A percentile compares a stretch with the other conserved stretches of the same genome.
Conservation (phyloP, 805 yeast species). For the Zygotorulaspora florentina region DNA sequence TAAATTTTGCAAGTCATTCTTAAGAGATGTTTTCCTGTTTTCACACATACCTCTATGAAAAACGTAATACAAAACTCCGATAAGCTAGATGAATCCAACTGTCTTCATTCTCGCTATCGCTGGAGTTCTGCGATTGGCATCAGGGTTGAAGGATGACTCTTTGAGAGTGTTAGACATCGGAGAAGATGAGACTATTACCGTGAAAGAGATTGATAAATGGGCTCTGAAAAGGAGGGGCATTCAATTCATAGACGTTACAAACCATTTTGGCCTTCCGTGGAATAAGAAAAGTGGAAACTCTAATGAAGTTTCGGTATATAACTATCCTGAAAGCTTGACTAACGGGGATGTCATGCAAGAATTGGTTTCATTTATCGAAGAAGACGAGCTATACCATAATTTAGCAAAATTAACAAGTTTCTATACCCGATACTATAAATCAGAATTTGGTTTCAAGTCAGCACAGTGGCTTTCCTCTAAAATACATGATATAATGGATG, state of each 20-base stretch:
- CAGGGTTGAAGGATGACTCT: slow-evolving; percentile 8
- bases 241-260: slow-evolving; percentile 64
- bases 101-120: not conserved
- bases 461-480: slow-evolving; percentile 63
- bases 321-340: slow-evolving; percentile 49
- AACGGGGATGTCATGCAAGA: slow-evolving; percentile 39
- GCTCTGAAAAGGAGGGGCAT: slow-evolving; percentile 44
- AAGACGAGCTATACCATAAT: slow-evolving; percentile 45
- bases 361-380: slow-evolving; percentile 44
- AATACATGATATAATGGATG: slow-evolving; percentile 33
- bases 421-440: slow-evolving; percentile 71
- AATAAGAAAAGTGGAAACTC: slow-evolving; percentile 10
- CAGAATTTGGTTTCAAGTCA: slow-evolving; percentile 63
- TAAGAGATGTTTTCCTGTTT: not conserved
- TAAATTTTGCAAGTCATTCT: not conserved
- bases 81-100: not conserved
- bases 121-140: not conserved
- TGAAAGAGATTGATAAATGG: slow-evolving; percentile 43
- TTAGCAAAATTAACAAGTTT: slow-evolving; percentile 65
- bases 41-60: not conserved
- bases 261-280: slow-evolving; percentile 30
- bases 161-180: slow-evolving; percentile 25
- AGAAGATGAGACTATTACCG: slow-evolving; percentile 25
- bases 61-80: not conserved
- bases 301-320: slow-evolving; percentile 31